Conservation (phyloP, 352 stramenopile species). For the Phytophthora sp. region DNA sequence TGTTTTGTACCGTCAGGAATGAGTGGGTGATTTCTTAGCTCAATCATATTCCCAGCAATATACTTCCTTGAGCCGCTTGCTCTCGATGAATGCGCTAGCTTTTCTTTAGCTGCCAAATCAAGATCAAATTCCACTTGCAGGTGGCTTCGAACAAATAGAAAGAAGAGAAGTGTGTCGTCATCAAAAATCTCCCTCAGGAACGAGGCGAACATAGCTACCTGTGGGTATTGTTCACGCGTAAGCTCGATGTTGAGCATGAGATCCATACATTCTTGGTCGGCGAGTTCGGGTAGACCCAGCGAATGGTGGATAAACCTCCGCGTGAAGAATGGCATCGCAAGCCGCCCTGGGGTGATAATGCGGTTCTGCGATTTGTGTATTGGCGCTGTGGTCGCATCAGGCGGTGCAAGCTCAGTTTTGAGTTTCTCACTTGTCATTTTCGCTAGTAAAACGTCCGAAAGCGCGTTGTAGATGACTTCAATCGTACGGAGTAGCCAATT, state of each 20-base stretch:
- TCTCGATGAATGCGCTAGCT: constrained; percentile 54
- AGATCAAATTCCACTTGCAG: constrained; percentile 65
- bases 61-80: constrained; percentile 50
- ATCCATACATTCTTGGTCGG: constrained; percentile 77
- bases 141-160: constrained; percentile 48
- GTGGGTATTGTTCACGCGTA: constrained; percentile 46
- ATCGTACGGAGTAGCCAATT: constrained; percentile 71
- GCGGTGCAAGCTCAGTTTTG: background rate
- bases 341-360: constrained; percentile 1
- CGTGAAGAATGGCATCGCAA: constrained; percentile 69
- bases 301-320: constrained; percentile 55
- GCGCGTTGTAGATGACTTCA: constrained; percentile 69
- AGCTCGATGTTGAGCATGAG: constrained; percentile 74
- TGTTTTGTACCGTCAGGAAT: constrained; percentile 69
- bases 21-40: constrained; percentile 45
- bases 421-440: constrained; percentile 5
- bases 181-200: constrained; percentile 80
- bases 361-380: background rate
- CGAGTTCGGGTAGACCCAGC: constrained; percentile 56
- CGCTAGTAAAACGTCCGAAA: constrained; percentile 32
- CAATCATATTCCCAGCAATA: constrained; percentile 33
- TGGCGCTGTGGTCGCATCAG: background rate
- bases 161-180: constrained; percentile 71
- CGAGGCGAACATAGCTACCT: constrained; percentile 56
- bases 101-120: constrained; percentile 62